Conservation (phyloP, 1,284 basidiomycete genomes). For the Limonomyces culmigenus region DNA sequence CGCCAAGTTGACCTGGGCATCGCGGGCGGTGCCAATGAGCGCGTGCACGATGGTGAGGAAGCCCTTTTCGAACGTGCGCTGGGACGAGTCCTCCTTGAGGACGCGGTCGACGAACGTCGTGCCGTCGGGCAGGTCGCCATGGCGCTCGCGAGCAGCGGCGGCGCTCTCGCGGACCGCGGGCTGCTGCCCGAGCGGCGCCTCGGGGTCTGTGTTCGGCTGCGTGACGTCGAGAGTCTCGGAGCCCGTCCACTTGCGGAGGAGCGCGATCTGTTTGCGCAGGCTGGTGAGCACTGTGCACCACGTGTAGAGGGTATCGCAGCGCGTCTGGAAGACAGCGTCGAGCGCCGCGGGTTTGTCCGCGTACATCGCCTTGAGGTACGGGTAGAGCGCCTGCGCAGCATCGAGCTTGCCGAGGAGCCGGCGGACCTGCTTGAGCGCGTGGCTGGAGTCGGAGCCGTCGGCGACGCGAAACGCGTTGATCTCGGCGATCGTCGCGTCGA, state of each 20-base stretch:
- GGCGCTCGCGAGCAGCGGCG: slow-evolving; percentile 8
- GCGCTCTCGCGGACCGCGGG: slow-evolving; percentile 12
- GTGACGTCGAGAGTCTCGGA: slow-evolving; percentile 81
- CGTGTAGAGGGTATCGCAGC: slow-evolving; percentile 75
- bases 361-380: slow-evolving; percentile 66
- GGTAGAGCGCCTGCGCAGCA: slow-evolving; percentile 77
- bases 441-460: slow-evolving; percentile 21
- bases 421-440: slow-evolving; percentile 57
- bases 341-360: slow-evolving; percentile 60
- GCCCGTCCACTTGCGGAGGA: slow-evolving; percentile 83
- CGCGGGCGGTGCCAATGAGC: slow-evolving; percentile 76
- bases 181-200: slow-evolving; percentile 27
- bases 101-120: slow-evolving; percentile 87
- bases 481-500: slow-evolving; percentile 75
- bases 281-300: slow-evolving; percentile 78
- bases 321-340: slow-evolving; percentile 51
- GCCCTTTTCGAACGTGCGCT: slow-evolving; percentile 88
- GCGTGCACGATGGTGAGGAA: slow-evolving; percentile 79
- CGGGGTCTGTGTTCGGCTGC: slow-evolving; percentile 48
- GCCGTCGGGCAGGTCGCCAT: slow-evolving; percentile 24
- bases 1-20: slow-evolving; percentile 73
- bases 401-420: slow-evolving; percentile 67
- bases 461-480: slow-evolving; percentile 56
- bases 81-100: slow-evolving; percentile 90
- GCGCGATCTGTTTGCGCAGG: slow-evolving; percentile 59